Percentiles rank a stretch among this genome's conserved stretches.
phyloP scores from a whole-genome alignment of 257 asterid species.

The Mentha longifolia region DNA sequence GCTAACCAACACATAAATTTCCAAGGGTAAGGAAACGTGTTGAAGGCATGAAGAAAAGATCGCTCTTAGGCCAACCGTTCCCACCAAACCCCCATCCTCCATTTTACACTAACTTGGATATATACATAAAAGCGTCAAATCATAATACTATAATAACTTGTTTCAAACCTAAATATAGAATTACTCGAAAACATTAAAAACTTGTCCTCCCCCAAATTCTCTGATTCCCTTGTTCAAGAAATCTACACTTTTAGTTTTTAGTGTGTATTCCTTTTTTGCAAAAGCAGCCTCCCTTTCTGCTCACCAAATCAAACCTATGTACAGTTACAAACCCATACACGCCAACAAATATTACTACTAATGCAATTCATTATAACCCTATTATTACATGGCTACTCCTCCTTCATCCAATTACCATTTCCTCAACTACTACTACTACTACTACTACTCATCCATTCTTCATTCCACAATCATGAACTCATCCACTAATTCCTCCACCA shows the following conservation, averaged over 20 bases:
- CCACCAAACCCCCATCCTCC: constrained; percentile 39
- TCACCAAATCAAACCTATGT: constrained; percentile 47
- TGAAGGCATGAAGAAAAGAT: neutral
- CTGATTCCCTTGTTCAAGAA: constrained; percentile 29
- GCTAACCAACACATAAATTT: constrained; percentile 22
- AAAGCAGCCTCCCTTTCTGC: constrained; percentile 33
- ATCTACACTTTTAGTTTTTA: neutral
- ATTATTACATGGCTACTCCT: constrained; percentile 25
- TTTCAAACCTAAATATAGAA: constrained; percentile 19
- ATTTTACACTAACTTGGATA: neutral
- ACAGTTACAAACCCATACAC: constrained; percentile 35
- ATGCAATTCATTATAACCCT: constrained; percentile 40
- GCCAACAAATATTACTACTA: constrained; percentile 32
- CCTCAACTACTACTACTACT: constrained; percentile 34
- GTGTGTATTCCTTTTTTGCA: neutral
- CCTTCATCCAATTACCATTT: constrained; percentile 41
- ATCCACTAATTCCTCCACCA: neutral
- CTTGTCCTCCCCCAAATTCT: neutral
- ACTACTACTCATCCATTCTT: constrained; percentile 15
- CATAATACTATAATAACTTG: neutral
- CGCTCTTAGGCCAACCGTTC: constrained; percentile 41
- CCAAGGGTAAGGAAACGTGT: neutral
- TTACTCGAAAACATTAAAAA: neutral
- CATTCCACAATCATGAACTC: constrained; percentile 50
- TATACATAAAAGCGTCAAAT: constrained; percentile 27